Percentiles rank a stretch among this genome's conserved stretches.
Conservation (phyloP, 495 filamentous ascomycete species). For the Cercophora sp. region DNA sequence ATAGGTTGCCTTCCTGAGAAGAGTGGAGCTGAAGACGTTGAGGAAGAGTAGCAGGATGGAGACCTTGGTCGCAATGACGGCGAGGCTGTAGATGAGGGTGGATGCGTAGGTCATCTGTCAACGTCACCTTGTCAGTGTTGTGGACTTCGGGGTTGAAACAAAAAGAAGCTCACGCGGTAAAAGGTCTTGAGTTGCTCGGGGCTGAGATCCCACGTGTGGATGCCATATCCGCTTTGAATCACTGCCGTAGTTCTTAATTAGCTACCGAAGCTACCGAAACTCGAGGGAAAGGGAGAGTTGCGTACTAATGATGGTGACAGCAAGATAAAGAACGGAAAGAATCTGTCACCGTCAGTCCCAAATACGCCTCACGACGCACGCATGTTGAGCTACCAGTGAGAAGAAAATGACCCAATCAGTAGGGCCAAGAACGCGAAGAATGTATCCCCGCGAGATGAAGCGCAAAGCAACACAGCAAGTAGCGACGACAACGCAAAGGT, state of each 20-base stretch:
- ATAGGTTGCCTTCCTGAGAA: background rate
- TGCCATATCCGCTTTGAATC: background rate
- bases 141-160: background rate
- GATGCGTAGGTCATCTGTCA: too few relatives aligned
- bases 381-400: background rate
- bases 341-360: too few relatives aligned
- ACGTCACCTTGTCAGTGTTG: too few relatives aligned
- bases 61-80: background rate
- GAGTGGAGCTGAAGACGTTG: slow-evolving; percentile 2
- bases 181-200: background rate
- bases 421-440: slow-evolving; percentile 6
- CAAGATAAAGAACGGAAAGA: background rate
- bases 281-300: background rate
- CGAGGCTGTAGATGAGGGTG: background rate
- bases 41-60: slow-evolving; percentile 9
- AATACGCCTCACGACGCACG: background rate
- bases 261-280: background rate
- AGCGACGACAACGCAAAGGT: background rate
- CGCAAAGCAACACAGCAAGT: slow-evolving; percentile 11
- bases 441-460: slow-evolving; percentile 12
- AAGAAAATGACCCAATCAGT: slow-evolving; percentile 13
- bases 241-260: background rate
- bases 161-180: background rate
- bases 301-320: background rate
- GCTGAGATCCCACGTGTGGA: background rate